Evolutionary conservation across 345 rosid genomes (phyloP).

Genomic region (Eucalyptus dawsonii): DNA sequence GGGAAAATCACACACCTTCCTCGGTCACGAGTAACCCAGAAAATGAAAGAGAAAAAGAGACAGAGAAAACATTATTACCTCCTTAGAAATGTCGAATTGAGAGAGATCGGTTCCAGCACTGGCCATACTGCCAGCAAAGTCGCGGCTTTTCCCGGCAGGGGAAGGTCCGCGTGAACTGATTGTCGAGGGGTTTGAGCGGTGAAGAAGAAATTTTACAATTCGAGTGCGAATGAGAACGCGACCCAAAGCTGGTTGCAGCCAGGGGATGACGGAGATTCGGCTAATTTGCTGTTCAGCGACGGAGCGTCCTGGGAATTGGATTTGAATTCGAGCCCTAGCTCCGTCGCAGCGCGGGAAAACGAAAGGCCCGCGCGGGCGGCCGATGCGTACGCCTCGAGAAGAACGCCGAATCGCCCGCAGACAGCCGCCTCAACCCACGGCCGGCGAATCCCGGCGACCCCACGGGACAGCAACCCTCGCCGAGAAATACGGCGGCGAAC

Average conservation of each 20-base stretch:
- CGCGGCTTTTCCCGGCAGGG: neutral
- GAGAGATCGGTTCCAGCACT: conserved; percentile 25
- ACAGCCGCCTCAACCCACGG: neutral
- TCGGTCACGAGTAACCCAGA: neutral
- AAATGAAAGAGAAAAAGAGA: neutral
- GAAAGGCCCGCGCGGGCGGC: neutral
- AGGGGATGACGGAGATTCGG: neutral
- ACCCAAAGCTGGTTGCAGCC: neutral
- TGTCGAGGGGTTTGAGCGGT: neutral
- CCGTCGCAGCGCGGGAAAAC: neutral
- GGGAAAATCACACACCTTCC: neutral
- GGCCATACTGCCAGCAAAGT: conserved; percentile 28
- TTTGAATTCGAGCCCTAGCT: neutral
- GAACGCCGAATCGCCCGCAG: neutral
- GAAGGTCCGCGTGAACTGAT: neutral
- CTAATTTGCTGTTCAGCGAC: neutral
- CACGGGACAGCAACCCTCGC: neutral
- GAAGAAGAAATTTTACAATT: neutral
- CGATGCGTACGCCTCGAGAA: neutral
- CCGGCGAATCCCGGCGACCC: neutral
- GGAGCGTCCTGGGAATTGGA: neutral
- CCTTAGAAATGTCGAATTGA: conserved; percentile 60
- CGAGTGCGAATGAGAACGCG: neutral
- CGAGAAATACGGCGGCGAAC: neutral
- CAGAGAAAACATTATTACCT: conserved; percentile 12